A percentile compares a stretch with the other conserved stretches of the same genome.
These are phyloP conservation scores for Malus hybrid DNA, from an alignment of 331 rosid species.

Conservation along the genomic window DNA sequence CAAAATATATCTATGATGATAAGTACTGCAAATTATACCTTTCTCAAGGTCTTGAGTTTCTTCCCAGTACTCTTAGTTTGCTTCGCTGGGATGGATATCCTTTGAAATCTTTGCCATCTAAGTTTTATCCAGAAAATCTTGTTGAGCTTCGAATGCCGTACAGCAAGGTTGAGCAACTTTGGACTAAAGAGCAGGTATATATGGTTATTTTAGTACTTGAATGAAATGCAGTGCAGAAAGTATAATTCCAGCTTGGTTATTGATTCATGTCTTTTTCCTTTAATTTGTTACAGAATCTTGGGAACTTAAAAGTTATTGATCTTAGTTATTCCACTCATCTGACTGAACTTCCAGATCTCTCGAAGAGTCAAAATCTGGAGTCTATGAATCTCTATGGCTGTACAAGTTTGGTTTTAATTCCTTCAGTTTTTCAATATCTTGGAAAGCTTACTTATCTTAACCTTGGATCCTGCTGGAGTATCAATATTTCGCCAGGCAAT, in stretches of 20 bases:
- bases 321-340: neutral
- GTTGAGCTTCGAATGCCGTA: slow-evolving; percentile 15
- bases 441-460: neutral
- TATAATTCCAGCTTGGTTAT: too few relatives aligned
- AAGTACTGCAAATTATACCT: neutral
- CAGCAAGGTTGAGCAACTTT: slow-evolving; percentile 13
- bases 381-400: neutral
- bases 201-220: neutral
- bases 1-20: too few relatives aligned
- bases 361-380: slow-evolving; percentile 2
- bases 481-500: too few relatives aligned
- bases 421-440: neutral
- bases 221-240: neutral
- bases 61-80: slow-evolving; percentile 12
- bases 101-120: slow-evolving; percentile 23
- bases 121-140: neutral
- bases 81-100: slow-evolving; percentile 32
- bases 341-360: neutral
- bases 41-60: slow-evolving; percentile 9
- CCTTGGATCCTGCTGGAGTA: too few relatives aligned
- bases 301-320: neutral
- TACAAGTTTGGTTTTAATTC: neutral
- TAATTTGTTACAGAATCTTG: too few relatives aligned
- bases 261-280: too few relatives aligned
- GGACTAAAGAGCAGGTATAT: slow-evolving; percentile 12